Base-by-base conservation (phyloP, 768 basidiomycete species). In the Leccinellum albellum region DNA sequence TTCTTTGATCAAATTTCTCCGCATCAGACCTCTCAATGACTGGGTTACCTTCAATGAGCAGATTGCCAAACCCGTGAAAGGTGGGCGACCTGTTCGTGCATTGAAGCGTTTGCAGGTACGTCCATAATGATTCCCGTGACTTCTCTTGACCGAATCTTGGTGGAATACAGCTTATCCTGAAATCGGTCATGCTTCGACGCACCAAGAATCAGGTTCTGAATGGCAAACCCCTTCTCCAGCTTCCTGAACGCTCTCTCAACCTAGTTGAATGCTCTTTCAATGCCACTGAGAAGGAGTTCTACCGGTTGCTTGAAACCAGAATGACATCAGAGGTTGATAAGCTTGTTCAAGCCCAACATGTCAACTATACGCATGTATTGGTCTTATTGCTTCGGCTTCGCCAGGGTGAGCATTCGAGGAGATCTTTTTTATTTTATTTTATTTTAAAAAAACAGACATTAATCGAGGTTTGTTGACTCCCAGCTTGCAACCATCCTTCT, bases 401-500 rank as follows among this genome's bases (percentile, higher is more conserved):
- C 28, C 96, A 99, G 82, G 92, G 95, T 89, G 58, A 28, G 79
- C 6, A 2, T 26, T n/a, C n/a, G n/a, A n/a, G n/a, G n/a, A n/a
- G n/a, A n/a, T n/a, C n/a, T n/a, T n/a, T n/a, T n/a, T n/a, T n/a
- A n/a, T n/a, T n/a, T n/a, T n/a, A n/a, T n/a, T n/a, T n/a, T n/a
- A n/a, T n/a, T n/a, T n/a, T n/a, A n/a, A n/a, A n/a, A n/a, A 21
- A 37, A 52, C 5, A 28, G 29, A 32, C n/a, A 46, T 32, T 56
- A 37, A 57, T 20, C 21, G 53, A 24, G 47, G 20, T 29, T 31
- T 8, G 7, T 58, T 32, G 47, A 49, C 32, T 23, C 9, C 31
- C 54, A 96, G 94, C 94, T 0, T 98, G 94, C 69, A 89, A 93
- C 63, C 95, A 97, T 65, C 94, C 94, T 0, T 78, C 82, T 0